phyloP scores from a whole-genome alignment of 2,329 filamentous ascomycete genomes.

The Ceratocystis colombiana region DNA sequence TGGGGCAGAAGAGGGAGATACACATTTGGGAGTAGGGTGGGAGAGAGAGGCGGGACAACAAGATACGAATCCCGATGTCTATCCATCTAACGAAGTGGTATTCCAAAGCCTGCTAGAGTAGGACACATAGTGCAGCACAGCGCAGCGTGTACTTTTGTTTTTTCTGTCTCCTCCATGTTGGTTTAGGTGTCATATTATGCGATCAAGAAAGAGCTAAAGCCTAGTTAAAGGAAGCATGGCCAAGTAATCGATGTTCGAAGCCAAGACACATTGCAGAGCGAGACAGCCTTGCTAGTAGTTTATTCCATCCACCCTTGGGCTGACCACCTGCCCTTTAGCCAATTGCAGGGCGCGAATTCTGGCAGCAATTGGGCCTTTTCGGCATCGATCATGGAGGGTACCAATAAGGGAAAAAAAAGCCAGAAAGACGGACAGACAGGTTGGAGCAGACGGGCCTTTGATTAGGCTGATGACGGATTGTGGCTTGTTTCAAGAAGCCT shows the following conservation, averaged over 20 bases:
- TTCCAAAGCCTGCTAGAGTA: neutral
- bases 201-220: too few species aligned
- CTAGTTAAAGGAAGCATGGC: too few species aligned
- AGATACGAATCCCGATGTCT: neutral
- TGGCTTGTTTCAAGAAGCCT: constrained; percentile 14
- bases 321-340: too few species aligned
- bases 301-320: too few species aligned
- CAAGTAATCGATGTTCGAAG: too few species aligned
- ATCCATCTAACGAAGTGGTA: neutral
- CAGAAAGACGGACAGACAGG: neutral
- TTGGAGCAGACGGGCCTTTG: neutral
- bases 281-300: too few species aligned
- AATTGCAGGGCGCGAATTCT: too few species aligned
- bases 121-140: neutral
- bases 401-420: neutral
- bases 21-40: neutral
- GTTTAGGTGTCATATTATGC: too few species aligned
- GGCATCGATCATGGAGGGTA: neutral
- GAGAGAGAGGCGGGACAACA: neutral
- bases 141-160: too few species aligned
- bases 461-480: neutral
- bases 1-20: neutral
- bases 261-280: too few species aligned
- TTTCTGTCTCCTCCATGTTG: too few species aligned
- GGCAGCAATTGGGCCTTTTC: neutral